These are phyloP conservation scores for Pythium sukuiense DNA, from an alignment of 352 stramenopile species.

Conservation along the genomic window DNA sequence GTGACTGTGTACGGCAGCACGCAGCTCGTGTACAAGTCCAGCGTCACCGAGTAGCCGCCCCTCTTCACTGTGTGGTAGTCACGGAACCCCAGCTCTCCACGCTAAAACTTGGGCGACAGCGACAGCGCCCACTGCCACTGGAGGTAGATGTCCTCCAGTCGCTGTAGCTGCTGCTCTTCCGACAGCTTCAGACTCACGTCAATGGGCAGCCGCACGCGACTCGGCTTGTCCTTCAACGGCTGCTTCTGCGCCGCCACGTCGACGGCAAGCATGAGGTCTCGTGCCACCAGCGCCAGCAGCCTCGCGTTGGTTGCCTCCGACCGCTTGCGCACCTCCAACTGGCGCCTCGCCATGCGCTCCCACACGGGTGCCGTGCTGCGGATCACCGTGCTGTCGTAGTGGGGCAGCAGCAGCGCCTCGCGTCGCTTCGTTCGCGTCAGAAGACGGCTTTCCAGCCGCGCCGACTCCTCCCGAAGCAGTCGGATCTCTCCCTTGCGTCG, in stretches of 20 bases:
- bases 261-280: neutral
- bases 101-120: neutral
- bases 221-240: neutral
- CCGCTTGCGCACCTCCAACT: constrained; percentile 39
- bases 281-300: neutral
- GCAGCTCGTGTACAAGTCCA: neutral
- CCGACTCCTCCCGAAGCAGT: neutral
- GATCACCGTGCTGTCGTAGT: neutral
- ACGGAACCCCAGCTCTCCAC: neutral
- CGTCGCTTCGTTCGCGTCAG: neutral
- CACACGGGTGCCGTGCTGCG: constrained; percentile 32
- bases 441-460: neutral
- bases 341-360: constrained; percentile 37
- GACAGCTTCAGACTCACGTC: constrained; percentile 1
- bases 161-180: constrained; percentile 2
- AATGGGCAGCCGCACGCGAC: neutral
- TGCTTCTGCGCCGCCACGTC: neutral
- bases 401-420: neutral
- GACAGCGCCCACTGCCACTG: neutral
- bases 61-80: neutral
- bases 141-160: neutral
- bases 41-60: neutral
- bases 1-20: neutral
- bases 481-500: neutral
- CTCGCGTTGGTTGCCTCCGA: constrained; percentile 20